Percentiles rank a stretch among this genome's conserved stretches.
These are phyloP conservation scores for Panicum miliaceum DNA, from an alignment of 176 grass and related monocot genomes.

Conservation along the genomic window DNA sequence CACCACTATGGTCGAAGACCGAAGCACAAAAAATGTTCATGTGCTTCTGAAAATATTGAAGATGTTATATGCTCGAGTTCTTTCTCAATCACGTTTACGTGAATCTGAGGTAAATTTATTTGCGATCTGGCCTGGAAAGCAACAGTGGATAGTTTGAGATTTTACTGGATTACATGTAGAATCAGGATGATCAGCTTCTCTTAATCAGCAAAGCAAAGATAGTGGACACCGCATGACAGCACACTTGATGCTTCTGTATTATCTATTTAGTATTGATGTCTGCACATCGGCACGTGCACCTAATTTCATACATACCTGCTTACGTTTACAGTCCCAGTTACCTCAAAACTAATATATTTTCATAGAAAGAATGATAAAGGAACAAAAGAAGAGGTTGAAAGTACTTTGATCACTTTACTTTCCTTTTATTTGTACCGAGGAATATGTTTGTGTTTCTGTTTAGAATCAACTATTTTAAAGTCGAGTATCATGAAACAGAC, in stretches of 20 bases:
- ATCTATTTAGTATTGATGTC: slow-evolving; percentile 29
- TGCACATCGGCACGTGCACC: not conserved
- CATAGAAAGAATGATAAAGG: not conserved
- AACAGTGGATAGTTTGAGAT: slow-evolving; percentile 24
- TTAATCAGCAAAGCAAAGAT: slow-evolving; percentile 26
- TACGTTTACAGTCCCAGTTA: not conserved
- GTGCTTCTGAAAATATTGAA: slow-evolving; percentile 63
- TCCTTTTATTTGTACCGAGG: slow-evolving; percentile 7
- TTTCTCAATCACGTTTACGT: slow-evolving; percentile 64
- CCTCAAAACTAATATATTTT: slow-evolving; percentile 11
- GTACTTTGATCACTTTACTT: slow-evolving; percentile 2
- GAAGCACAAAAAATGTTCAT: slow-evolving; percentile 36
- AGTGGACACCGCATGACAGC: not conserved
- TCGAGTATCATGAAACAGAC: slow-evolving; percentile 11
- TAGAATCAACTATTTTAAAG: slow-evolving; percentile 1
- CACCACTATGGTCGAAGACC: slow-evolving; percentile 19
- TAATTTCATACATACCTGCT: slow-evolving; percentile 9
- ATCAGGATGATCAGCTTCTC: not conserved
- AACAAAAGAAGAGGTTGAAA: not conserved
- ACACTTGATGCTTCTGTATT: slow-evolving; percentile 15
- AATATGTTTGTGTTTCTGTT: not conserved
- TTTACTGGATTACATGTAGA: slow-evolving; percentile 19
- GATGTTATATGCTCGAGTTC: slow-evolving; percentile 56
- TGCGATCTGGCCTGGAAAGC: slow-evolving; percentile 15
- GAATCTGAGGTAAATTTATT: slow-evolving; percentile 80